Evolutionary conservation across 139 green algal species (phyloP).

Genomic region (Volvox reticuliferus): DNA sequence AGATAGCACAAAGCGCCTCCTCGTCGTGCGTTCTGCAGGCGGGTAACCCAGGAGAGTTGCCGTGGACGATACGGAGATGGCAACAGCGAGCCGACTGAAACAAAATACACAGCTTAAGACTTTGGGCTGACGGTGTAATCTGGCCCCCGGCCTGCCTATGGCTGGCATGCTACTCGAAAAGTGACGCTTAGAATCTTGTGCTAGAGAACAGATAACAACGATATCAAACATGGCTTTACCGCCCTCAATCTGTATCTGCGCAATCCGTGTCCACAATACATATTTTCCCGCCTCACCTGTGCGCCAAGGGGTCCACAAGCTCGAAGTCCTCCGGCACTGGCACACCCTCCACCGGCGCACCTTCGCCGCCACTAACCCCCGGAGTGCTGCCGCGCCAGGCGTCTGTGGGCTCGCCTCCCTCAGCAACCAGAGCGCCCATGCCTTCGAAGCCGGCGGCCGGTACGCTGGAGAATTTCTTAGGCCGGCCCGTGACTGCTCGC

Average conservation of each 20-base stretch:
- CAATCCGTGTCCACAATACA: too few species aligned
- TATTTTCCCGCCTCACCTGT: background rate
- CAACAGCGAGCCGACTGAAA: too few species aligned
- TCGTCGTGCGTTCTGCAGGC: constrained; percentile 72
- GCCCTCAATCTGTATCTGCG: too few species aligned
- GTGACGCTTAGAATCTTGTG: too few species aligned
- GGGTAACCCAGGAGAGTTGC: background rate
- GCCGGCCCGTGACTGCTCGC: background rate
- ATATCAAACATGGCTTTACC: too few species aligned
- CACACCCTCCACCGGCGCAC: background rate
- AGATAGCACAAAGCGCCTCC: constrained; percentile 91
- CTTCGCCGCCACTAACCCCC: background rate
- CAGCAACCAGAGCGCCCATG: background rate
- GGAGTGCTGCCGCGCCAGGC: constrained; percentile 10
- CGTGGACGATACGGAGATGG: too few species aligned
- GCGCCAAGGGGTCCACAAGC: constrained; percentile 30
- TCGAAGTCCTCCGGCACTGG: background rate
- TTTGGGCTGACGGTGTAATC: too few species aligned
- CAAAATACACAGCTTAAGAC: too few species aligned
- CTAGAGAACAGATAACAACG: too few species aligned
- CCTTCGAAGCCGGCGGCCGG: background rate
- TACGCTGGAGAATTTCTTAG: constrained; percentile 39
- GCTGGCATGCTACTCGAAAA: too few species aligned
- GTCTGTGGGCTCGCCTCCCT: background rate
- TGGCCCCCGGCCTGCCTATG: too few species aligned